Evolutionary conservation across 2,329 filamentous ascomycete genomes (phyloP), one percentile per base, ranked within the genome.

Genomic region (Kalmusia sp.): DNA sequence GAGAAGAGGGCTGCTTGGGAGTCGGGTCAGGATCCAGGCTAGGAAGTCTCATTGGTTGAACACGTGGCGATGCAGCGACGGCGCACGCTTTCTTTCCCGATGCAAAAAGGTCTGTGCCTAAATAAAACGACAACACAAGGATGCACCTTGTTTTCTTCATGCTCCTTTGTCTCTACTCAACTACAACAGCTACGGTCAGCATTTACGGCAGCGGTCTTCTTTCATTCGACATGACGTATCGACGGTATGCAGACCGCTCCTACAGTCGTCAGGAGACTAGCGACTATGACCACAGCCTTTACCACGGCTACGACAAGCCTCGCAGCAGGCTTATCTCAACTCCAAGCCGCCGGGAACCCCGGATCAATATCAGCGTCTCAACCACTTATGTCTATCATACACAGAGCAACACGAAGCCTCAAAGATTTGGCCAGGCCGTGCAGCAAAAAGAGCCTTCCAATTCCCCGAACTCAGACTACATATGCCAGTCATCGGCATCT

Each of bases 61-160:
- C 43, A 46, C 43, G 43, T 46, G 43, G 43, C 43, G 17, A 15
- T 46, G 43, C 43, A 46, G 43, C 43, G 19, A 35, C 21, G 19
- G 41, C 24, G 28, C 11, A n/a, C 25, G 21, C 30, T 22, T 46
- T 17, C 28, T 31, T 46, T 34, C n/a, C 15, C 43, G n/a, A 8
- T 15, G 6, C 7, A 9, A 25, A 17, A 17, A 22, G 30, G 30
- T 14, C 43, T 25, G 12, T 8, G 30, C 43, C 27, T 27, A 6
- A 17, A 14, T 7, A 35, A 12, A 12, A 21, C 22, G 21, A 6
- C 8, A 21, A 17, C 14, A 22, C 21, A 19, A 24, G 41, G 17
- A 34, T 22, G 17, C 41, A 22, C 28, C 28, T 21, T 33, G 17
- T 19, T 22, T 33, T 22, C 3, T n/a, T n/a, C n/a, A n/a, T n/a